Evolutionary conservation across 306 rosid species (phyloP).

Genomic region (Mucuna pruriens): DNA sequence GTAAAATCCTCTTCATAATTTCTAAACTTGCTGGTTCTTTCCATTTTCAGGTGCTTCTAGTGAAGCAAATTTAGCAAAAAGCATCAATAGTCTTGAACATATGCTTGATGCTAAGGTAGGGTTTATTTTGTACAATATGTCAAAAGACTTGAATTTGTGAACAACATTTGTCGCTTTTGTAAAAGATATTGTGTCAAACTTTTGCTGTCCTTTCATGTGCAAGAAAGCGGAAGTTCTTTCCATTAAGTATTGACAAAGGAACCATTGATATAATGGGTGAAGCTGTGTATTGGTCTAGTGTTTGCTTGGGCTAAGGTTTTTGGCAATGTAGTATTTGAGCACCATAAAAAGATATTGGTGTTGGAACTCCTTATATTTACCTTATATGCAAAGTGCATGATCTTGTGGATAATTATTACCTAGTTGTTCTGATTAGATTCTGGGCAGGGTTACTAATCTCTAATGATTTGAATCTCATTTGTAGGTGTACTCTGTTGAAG

Average conservation of each 20-base stretch:
- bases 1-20: conserved; percentile 8
- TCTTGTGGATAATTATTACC: conserved; percentile 31
- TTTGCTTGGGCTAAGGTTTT: conserved; percentile 12
- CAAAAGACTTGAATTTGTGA: conserved; percentile 12
- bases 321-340: conserved; percentile 1
- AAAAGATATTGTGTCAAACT: conserved; percentile 12
- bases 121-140: conserved; percentile 22
- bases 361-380: not conserved
- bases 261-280: conserved; percentile 7
- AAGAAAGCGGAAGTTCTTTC: conserved; percentile 16
- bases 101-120: conserved; percentile 92
- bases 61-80: conserved; percentile 66
- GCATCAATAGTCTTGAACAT: conserved; percentile 89
- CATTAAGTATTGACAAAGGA: not conserved
- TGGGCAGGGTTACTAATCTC: conserved; percentile 2
- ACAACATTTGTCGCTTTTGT: conserved; percentile 15
- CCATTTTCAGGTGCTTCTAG: conserved; percentile 73
- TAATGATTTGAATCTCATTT: conserved; percentile 34
- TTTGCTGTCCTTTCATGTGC: conserved; percentile 14
- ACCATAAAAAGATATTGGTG: conserved; percentile 19
- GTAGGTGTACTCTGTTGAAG: conserved; percentile 77
- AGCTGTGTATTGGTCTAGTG: conserved; percentile 12
- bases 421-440: conserved; percentile 26
- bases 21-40: conserved; percentile 26
- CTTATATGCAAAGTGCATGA: not conserved